These are phyloP conservation scores for Apium graveolens DNA, from an alignment of 129 eudicot species.

Conservation along the genomic window DNA sequence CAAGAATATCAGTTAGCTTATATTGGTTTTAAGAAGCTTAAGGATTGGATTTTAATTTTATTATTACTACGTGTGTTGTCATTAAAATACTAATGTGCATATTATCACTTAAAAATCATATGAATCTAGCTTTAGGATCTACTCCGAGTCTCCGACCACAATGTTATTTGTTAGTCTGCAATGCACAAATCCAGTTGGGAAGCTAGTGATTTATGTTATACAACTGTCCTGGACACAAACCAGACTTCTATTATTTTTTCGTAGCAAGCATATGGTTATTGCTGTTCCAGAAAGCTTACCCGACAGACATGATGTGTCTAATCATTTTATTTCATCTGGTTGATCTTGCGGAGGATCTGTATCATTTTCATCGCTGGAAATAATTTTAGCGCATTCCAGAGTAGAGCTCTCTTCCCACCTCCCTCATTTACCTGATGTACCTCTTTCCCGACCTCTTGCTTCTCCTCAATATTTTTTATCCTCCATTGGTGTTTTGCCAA, in stretches of 20 bases:
- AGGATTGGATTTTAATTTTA: not conserved
- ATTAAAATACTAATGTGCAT: too few relatives aligned
- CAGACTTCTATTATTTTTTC: not conserved
- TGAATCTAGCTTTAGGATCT: too few relatives aligned
- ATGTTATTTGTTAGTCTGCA: not conserved
- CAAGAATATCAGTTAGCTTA: not conserved
- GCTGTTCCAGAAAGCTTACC: slow-evolving; percentile 34
- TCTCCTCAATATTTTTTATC: slow-evolving; percentile 26
- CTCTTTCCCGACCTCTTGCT: slow-evolving; percentile 26
- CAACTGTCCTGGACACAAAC: not conserved
- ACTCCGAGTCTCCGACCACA: too few relatives aligned
- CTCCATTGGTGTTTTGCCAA: slow-evolving; percentile 18
- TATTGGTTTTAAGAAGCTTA: not conserved
- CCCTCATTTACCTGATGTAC: slow-evolving; percentile 31
- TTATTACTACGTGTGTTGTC: not conserved
- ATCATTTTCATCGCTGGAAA: slow-evolving; percentile 30
- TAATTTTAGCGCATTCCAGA: slow-evolving; percentile 29
- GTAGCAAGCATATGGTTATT: not conserved
- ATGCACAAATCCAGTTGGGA: not conserved
- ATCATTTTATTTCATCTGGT: slow-evolving; percentile 22
- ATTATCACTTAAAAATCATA: too few relatives aligned
- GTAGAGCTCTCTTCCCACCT: slow-evolving; percentile 22
- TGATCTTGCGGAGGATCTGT: slow-evolving; percentile 26
- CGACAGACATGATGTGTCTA: slow-evolving; percentile 35
- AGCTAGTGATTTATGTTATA: not conserved